These are phyloP conservation scores for Raphidocelis subcapitata DNA, from an alignment of 139 green algal genomes.

Conservation along the genomic window DNA sequence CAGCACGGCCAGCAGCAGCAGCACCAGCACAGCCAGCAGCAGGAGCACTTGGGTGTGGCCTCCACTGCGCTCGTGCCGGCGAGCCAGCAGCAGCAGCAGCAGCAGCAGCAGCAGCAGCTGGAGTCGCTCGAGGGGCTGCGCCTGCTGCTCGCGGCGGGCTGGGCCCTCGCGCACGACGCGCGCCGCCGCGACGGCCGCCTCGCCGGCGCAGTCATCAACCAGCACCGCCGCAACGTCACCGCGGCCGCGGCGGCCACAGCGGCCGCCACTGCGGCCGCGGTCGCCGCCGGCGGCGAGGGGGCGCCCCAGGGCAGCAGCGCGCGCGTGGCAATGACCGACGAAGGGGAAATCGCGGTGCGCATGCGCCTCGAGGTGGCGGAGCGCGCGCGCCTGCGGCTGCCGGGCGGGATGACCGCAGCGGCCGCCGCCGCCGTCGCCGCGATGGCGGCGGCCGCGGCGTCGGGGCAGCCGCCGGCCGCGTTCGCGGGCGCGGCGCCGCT, in stretches of 20 bases:
- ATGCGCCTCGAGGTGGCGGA: too few species aligned
- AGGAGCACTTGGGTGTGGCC: conserved; percentile 9
- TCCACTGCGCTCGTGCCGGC: background rate
- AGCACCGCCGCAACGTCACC: too few species aligned
- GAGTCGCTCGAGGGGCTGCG: conserved; percentile 5
- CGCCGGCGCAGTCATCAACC: background rate
- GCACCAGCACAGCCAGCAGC: background rate
- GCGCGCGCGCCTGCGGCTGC: too few species aligned
- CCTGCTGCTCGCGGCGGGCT: conserved; percentile 21
- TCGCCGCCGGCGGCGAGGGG: background rate
- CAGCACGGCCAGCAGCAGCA: background rate
- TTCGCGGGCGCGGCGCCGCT: background rate
- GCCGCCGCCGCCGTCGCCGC: background rate
- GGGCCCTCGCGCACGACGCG: background rate
- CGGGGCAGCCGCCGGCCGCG: background rate
- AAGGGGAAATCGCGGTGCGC: too few species aligned
- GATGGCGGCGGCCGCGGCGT: background rate
- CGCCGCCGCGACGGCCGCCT: background rate
- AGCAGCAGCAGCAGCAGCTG: conserved; percentile 7
- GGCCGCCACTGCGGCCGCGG: too few species aligned
- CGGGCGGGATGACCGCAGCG: too few species aligned
- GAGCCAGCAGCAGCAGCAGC: background rate
- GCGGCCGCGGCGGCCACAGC: too few species aligned
- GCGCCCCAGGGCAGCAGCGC: background rate
- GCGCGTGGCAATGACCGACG: too few species aligned